phyloP scores from a whole-genome alignment of 306 rosid species.

The Mucuna pruriens region DNA sequence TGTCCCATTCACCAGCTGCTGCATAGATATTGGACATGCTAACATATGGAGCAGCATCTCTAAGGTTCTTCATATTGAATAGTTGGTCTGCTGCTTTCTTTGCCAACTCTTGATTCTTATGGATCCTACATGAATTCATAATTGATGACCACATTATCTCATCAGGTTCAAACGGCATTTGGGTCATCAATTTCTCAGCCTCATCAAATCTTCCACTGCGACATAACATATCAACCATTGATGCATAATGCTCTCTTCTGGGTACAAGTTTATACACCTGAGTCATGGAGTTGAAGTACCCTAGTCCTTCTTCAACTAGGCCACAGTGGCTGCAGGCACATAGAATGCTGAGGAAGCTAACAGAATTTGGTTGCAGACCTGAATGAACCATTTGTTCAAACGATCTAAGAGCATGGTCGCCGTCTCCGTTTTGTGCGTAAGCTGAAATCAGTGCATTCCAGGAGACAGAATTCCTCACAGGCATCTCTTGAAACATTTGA shows the following conservation, averaged over 20 bases:
- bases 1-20: constrained; percentile 85
- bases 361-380: constrained; percentile 77
- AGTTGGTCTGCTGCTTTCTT: constrained; percentile 73
- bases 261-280: constrained; percentile 58
- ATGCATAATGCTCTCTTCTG: constrained; percentile 77
- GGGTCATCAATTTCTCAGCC: constrained; percentile 74
- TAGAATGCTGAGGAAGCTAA: constrained; percentile 77
- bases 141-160: constrained; percentile 88
- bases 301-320: constrained; percentile 77
- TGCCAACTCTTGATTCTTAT: constrained; percentile 80
- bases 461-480: constrained; percentile 71
- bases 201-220: constrained; percentile 70
- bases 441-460: constrained; percentile 95
- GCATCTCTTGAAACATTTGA: constrained; percentile 79
- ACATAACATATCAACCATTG: constrained; percentile 79
- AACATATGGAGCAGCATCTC: constrained; percentile 81
- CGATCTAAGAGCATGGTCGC: constrained; percentile 58
- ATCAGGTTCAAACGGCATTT: constrained; percentile 84
- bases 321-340: constrained; percentile 93
- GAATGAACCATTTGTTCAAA: constrained; percentile 75
- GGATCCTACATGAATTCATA: constrained; percentile 85
- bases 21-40: constrained; percentile 90
- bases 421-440: constrained; percentile 82
- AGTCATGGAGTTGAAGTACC: constrained; percentile 68
- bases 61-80: constrained; percentile 69